Evolutionary conservation across 495 filamentous ascomycete species (phyloP), one percentile per base, ranked within the genome.

Genomic region (Penicillium parvum): DNA sequence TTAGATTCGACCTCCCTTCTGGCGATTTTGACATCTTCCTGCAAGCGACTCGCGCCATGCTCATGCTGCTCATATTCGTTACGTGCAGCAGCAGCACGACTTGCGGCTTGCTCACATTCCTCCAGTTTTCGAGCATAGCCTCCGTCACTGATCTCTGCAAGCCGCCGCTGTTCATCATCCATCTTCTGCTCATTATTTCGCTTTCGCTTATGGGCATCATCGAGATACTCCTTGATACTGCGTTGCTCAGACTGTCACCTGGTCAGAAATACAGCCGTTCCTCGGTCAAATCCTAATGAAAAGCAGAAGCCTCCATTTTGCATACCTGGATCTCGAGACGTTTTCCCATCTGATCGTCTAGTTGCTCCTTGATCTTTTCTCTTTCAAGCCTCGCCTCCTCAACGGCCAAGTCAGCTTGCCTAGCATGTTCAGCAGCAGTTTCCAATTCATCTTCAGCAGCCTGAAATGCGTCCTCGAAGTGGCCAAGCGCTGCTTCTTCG

Each of bases 371-470:
- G 22, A 72, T 53, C 20, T 60, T 57, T 18, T 57, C 52, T 32
- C 64, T 72, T 34, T 70, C 68, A 26, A 64, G 65, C 30, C 65
- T 38, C 7, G 70, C 53, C 11, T 70, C 67, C 36, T 71, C 71
- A 2, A 82, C 57, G 26, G 61, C 64, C 14, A 60, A 51, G 32
- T 78, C 72, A 8, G 80, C 76, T 37, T 69, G 60, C 12, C 72
- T 65, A 16, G 81, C 56, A 37, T 74, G 75, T 32, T 77, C 76
- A 41, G 74, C 74, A 4, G 76, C 71, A 23, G 77, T 71, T 49
- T 79, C 77, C 11, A 45, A 47, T 26, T 72, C 66, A 9, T 63
- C 50, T 28, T 82, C 64, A 18, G 67, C 69, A 7, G 65, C 58
- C 37, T 67, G 69, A 50, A 72, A 73, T 9, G 50, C 52, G 10